phyloP scores from a whole-genome alignment of 1,139 yeast genomes.

The Debaryomyces subglobosus region DNA sequence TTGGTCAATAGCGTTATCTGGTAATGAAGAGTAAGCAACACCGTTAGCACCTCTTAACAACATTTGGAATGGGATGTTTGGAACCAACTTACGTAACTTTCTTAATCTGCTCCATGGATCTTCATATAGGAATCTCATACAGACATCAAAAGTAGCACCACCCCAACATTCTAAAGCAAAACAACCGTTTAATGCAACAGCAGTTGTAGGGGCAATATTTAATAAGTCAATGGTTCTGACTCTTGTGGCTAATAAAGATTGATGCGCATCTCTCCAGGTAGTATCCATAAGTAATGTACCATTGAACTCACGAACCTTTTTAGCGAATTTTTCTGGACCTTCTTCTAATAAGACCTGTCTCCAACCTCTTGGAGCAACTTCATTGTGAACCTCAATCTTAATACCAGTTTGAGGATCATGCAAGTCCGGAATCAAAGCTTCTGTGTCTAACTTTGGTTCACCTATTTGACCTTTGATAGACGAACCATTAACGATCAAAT shows the following conservation, averaged over 20 bases:
- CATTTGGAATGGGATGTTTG: slow-evolving; percentile 99
- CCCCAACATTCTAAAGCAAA: slow-evolving; percentile 99
- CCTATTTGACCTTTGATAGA: slow-evolving; percentile 96
- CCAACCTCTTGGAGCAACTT: slow-evolving; percentile 80
- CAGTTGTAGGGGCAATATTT: slow-evolving; percentile 92
- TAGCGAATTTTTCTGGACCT: slow-evolving; percentile 90
- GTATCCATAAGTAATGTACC: slow-evolving; percentile 97
- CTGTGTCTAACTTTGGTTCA: slow-evolving; percentile 75
- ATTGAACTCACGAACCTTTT: slow-evolving; percentile 77
- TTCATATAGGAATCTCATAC: slow-evolving; percentile 97
- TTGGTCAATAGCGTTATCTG: slow-evolving; percentile 98
- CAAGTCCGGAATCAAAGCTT: slow-evolving; percentile 74
- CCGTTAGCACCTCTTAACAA: slow-evolving; percentile 98
- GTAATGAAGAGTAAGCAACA: slow-evolving; percentile 95
- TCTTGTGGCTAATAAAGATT: slow-evolving; percentile 95
- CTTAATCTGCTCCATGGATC: slow-evolving; percentile 98
- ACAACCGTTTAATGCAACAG: slow-evolving; percentile 86
- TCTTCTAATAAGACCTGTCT: slow-evolving; percentile 79
- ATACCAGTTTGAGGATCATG: slow-evolving; percentile 60
- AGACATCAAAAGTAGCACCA: slow-evolving; percentile 98
- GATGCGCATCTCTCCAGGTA: slow-evolving; percentile 99
- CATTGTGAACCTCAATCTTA: slow-evolving; percentile 57
- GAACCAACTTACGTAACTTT: slow-evolving; percentile 83
- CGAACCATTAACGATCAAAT: slow-evolving; percentile 92
- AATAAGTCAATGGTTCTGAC: slow-evolving; percentile 91